Base-by-base conservation (phyloP, 2,329 filamentous ascomycete genomes). In the Paraphoma sp. region DNA sequence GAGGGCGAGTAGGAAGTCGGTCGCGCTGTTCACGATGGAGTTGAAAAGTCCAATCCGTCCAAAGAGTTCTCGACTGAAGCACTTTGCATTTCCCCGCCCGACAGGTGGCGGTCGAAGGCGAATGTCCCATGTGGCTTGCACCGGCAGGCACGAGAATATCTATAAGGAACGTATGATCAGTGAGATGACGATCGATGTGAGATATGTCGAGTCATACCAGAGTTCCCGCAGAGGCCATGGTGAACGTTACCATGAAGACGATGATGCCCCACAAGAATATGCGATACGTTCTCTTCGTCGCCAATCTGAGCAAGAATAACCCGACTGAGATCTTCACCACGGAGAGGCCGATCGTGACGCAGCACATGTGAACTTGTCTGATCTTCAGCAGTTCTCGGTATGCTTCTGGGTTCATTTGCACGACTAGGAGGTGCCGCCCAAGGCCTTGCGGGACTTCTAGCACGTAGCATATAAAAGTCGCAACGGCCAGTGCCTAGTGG, bases 301-400 rank as follows among this genome's bases (percentile, higher is more conserved):
- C 76, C 7, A 82, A 66, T 38, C 81, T 72, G 55, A 83, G 65
- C 4, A 84, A 68, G 60, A 82, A 81, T 16, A 81, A 72, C 2
- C 74, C 77, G 36, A 82, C 76, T 0, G 81, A 83, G 6, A 84
- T 74, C 62, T 83, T 84, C 61, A 82, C 78, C 0, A 77, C 61
- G 12, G 76, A 75, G 2, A 80, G 76, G 0, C 78, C 82, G 6
- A 80, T 60, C 59, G 82, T 79, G 17, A 81, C 74, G 43, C 82
- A 69, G 48, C 85, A 68, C 8, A 79, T 78, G 57, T 84, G 80
- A 45, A 79, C 75, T 45, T 66, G 70, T 4, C 76, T 73, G 41
- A 79, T 77, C 45, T 81, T 79, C 2, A 72, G 59, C 49, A 81
- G 78, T 3, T 67, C 62, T 16, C 66, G 63, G 14, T 76, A 71